Base-by-base conservation (phyloP, 108 stramenopile species). In the Skeletonema menzelii region DNA sequence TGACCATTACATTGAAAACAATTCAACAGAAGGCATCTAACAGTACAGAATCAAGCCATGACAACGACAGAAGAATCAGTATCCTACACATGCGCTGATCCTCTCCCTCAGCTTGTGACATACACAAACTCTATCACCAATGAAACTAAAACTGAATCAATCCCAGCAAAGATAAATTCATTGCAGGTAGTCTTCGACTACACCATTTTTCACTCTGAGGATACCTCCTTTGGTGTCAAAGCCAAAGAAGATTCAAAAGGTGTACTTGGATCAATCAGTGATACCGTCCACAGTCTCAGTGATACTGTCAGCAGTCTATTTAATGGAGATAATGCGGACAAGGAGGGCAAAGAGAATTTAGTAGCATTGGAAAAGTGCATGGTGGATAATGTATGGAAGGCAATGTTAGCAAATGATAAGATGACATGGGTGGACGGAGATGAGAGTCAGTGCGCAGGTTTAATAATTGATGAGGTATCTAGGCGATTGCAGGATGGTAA, bases 111-210 rank as follows among this genome's bases (percentile, higher is more conserved):
- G 31, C 60, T 49, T 34, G 14, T 67, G 6, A 63, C 80, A 55
- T 57, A 74, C 30, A 67, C 12, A 53, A 75, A 82, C 53, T 27
- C 61, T 42, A 56, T 19, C n/a, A 61, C 73, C 30, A 75, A 82
- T 59, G 40, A 62, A 24, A 75, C 80, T 1, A 26, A 59, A 28
- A 71, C 65, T 42, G 30, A 70, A 58, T 65, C 53, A 20, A 67
- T 60, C 22, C 64, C 69, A 20, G 42, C 65, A 31, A 67, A 82
- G 22, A 70, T 82, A 19, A 38, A 67, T 37, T 30, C 70, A 49
- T 49, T 82, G 11, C 49, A 62, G 38, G 44, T 82, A 3, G 32
- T 69, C 0, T 82, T 71, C 35, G 55, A 72, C 62, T 82, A 82
- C 35, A 74, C 71, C 26, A 75, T 82, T 44, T 37, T 27, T 12